A percentile compares a stretch with the other conserved stretches of the same genome.
phyloP scores from a whole-genome alignment of 2,329 filamentous ascomycete species.

The Aquanectria penicillioides region DNA sequence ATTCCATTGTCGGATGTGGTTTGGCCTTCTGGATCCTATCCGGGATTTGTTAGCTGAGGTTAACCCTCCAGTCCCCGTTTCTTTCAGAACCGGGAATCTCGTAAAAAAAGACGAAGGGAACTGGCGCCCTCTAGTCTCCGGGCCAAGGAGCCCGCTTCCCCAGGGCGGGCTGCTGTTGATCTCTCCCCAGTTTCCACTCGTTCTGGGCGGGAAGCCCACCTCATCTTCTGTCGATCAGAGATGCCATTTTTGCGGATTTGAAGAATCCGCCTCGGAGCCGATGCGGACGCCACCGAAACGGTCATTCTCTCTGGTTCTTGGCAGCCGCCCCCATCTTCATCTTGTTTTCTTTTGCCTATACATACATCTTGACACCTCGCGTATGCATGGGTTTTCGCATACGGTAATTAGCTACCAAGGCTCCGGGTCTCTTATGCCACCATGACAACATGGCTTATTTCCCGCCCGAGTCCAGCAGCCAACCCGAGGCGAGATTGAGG shows the following conservation, averaged over 20 bases:
- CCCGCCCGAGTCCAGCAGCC: background rate
- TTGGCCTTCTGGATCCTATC: background rate
- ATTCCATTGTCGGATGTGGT: conserved; percentile 11
- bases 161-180: conserved; percentile 1
- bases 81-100: background rate
- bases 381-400: background rate
- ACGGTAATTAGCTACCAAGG: conserved; percentile 1
- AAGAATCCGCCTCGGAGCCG: background rate
- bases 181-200: conserved; percentile 11
- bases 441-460: conserved; percentile 1
- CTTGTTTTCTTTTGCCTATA: background rate
- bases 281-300: no score
- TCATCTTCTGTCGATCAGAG: conserved; percentile 2
- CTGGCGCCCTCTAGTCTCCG: background rate
- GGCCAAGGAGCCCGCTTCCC: conserved; percentile 1
- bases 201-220: background rate
- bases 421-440: conserved; percentile 6
- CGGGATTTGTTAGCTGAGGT: background rate
- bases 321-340: no score
- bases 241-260: background rate
- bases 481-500: conserved; percentile 22
- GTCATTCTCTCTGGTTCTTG: no score
- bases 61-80: background rate
- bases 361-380: background rate
- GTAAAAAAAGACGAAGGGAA: background rate